Conservation (phyloP, 306 rosid species). For the Vigna angularis region DNA sequence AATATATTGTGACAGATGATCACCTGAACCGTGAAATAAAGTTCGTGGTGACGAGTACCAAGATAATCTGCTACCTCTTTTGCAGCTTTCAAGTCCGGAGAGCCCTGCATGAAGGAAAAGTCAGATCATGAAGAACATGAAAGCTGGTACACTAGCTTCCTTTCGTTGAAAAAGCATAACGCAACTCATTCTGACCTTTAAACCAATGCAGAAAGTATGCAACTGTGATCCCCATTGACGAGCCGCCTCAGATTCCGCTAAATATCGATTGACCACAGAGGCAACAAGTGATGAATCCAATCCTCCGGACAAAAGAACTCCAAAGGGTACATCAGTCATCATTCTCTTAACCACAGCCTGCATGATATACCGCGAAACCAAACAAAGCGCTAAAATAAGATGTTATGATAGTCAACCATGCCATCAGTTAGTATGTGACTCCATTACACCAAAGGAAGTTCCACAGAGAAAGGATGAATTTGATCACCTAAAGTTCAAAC, state of each 20-base stretch:
- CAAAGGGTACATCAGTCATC: constrained; percentile 99
- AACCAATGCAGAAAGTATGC: constrained; percentile 92
- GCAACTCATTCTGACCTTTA: constrained; percentile 59
- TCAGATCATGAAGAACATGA: constrained; percentile 40
- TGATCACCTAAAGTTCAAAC: constrained; percentile 18
- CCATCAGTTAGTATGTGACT: no score
- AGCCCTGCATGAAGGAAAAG: constrained; percentile 64
- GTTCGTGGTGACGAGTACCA: constrained; percentile 89
- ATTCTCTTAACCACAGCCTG: constrained; percentile 96
- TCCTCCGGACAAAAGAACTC: constrained; percentile 96
- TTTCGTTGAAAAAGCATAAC: constrained; percentile 16
- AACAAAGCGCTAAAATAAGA: background rate
- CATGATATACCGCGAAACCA: constrained; percentile 45
- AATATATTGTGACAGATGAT: constrained; percentile 16
- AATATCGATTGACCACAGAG: constrained; percentile 76
- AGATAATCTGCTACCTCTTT: constrained; percentile 96
- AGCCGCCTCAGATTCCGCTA: constrained; percentile 72
- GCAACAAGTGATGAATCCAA: constrained; percentile 98
- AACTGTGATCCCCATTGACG: constrained; percentile 95
- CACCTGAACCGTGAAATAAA: constrained; percentile 97
- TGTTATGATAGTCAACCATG: background rate
- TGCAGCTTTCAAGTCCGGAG: constrained; percentile 96
- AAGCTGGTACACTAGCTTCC: constrained; percentile 10
- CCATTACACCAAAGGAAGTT: background rate
- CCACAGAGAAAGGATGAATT: background rate